Evolutionary conservation across 257 asterid genomes (phyloP), one percentile per base, ranked within the genome.

Genomic region (Agastache rugosa): DNA sequence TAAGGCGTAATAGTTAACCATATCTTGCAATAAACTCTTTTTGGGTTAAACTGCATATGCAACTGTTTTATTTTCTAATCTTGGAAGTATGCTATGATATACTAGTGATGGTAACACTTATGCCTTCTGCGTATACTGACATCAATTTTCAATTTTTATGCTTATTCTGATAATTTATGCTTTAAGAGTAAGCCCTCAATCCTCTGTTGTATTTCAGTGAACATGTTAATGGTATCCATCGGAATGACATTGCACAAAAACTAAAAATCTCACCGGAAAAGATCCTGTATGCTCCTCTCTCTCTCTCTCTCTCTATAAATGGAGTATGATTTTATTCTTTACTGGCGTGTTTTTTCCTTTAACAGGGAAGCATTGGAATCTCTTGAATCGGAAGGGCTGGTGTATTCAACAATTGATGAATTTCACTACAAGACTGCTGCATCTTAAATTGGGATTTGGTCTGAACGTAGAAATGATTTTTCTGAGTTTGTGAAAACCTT

Each of bases 361-460:
- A 63, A 80, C 87, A 91, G 97, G 78, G 90, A 87, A 87, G 82
- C 83, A 0, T 80, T 91, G 74, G 85, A 81, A 78, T 31, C 84
- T 65, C 92, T 91, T 47, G 92, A 84, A 79, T 72, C 86, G 6
- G 97, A 91, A 80, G 97, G 98, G 55, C 54, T 86, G 81, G 80
- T 89, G 59, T 94, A 91, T 75, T 86, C 96, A 16, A 87, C 97
- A 27, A 85, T 94, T 16, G 97, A 94, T 72, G 98, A 94, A 51
- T 83, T 79, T 59, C 96, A 87, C 85, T 93, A 73, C 87, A 93
- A 93, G 90, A 80, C 93, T 54, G 82, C 90, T 2, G 75, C 86
- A 23, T 8, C 77, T 12, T 80, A 72, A 74, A 55, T 47, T 61
- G 16, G 23, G 23, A 17, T 25, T 25, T 5, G 12, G 20, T 62